phyloP scores from a whole-genome alignment of 2,329 filamentous ascomycete genomes.

The Aureobasidium zeae region DNA sequence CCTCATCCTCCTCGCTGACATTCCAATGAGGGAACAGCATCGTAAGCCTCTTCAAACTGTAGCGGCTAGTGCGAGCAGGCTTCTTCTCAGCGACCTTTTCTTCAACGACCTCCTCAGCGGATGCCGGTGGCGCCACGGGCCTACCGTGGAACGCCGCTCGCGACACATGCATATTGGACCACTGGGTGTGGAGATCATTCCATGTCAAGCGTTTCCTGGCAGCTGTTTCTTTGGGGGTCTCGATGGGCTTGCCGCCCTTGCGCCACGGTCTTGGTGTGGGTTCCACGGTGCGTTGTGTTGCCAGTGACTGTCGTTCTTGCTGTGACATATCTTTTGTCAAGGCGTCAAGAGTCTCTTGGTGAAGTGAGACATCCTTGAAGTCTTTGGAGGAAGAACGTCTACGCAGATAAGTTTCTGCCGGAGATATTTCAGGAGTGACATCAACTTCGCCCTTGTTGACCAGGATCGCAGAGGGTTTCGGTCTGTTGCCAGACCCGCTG shows the following conservation, averaged over 20 bases:
- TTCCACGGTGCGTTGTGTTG: background rate
- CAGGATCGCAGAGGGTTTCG: background rate
- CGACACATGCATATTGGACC: background rate
- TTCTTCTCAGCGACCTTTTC: too few relatives aligned
- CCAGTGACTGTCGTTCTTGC: background rate
- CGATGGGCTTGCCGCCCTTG: background rate
- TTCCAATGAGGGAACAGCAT: slow-evolving; percentile 2
- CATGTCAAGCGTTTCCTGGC: slow-evolving; percentile 4
- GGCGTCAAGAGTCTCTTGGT: background rate
- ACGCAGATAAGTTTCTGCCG: background rate
- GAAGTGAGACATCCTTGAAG: background rate
- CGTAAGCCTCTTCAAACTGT: background rate
- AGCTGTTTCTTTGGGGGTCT: background rate
- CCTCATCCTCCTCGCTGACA: background rate
- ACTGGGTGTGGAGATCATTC: slow-evolving; percentile 5
- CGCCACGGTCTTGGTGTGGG: background rate
- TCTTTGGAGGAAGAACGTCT: slow-evolving; percentile 7
- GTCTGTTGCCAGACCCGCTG: background rate
- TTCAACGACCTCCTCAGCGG: too few relatives aligned
- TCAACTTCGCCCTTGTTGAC: background rate
- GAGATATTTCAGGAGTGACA: background rate
- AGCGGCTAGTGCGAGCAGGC: background rate
- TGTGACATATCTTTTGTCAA: background rate
- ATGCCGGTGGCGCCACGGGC: background rate
- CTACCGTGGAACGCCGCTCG: background rate